phyloP scores from a whole-genome alignment of 768 basidiomycete genomes.

The Mycena metata region DNA sequence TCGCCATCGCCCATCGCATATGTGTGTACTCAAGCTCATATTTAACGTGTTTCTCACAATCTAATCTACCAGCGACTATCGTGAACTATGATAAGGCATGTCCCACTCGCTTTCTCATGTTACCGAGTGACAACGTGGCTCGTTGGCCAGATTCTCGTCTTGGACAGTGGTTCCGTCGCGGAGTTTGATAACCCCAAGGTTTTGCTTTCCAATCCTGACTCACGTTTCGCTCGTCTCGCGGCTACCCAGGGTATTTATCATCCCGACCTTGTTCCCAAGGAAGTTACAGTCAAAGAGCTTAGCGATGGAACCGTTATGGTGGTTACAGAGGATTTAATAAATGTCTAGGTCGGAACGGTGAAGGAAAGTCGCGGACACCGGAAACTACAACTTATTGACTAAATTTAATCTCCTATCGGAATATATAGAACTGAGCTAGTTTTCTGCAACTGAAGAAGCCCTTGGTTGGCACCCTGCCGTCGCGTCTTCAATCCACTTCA shows the following conservation, averaged over 20 bases:
- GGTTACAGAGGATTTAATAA: slow-evolving; percentile 20
- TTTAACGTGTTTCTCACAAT: background rate
- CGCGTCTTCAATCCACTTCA: too few relatives aligned
- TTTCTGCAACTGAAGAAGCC: too few relatives aligned
- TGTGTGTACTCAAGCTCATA: slow-evolving; percentile 8
- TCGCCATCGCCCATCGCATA: slow-evolving; percentile 28
- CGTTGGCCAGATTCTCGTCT: slow-evolving; percentile 18
- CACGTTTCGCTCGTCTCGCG: slow-evolving; percentile 27
- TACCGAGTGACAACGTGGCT: background rate
- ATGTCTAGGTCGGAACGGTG: background rate
- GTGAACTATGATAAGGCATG: slow-evolving; percentile 27
- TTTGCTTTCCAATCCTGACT: slow-evolving; percentile 21
- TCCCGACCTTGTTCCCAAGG: slow-evolving; percentile 18
- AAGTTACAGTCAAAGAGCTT: slow-evolving; percentile 15
- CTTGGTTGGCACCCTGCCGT: too few relatives aligned
- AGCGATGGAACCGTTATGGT: slow-evolving; percentile 19
- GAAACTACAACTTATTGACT: too few relatives aligned
- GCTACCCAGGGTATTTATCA: slow-evolving; percentile 29
- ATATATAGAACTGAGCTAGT: too few relatives aligned
- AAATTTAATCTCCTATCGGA: too few relatives aligned
- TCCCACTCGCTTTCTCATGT: background rate
- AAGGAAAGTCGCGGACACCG: too few relatives aligned
- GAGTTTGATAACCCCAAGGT: slow-evolving; percentile 20
- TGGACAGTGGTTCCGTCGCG: slow-evolving; percentile 20
- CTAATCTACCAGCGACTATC: slow-evolving; percentile 20